Conservation (phyloP, 2,329 filamentous ascomycete genomes). For the Diaporthe sp. region DNA sequence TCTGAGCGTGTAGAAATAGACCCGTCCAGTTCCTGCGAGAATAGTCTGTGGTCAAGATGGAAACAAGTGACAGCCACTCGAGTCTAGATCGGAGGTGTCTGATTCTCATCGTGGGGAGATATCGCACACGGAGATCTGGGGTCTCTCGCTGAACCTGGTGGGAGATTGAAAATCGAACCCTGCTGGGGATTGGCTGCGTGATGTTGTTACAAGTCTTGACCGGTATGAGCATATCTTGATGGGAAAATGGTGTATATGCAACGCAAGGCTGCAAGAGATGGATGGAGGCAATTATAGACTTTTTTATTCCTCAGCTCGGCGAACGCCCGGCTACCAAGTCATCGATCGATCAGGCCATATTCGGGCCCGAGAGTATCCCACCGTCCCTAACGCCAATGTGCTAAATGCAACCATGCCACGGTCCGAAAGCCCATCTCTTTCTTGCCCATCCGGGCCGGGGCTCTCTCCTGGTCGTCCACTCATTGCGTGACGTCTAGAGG, state of each 20-base stretch:
- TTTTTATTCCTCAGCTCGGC: slow-evolving; percentile 36
- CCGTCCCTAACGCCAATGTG: slow-evolving; percentile 35
- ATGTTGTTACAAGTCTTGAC: not conserved
- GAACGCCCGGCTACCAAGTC: slow-evolving; percentile 38
- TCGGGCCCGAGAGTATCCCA: slow-evolving; percentile 32
- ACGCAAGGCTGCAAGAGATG: not conserved
- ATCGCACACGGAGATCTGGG: not conserved
- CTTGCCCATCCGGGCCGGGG: not conserved
- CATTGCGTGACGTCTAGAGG: slow-evolving; percentile 50
- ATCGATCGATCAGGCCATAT: slow-evolving; percentile 33
- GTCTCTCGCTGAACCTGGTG: not conserved
- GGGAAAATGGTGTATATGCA: too few species aligned
- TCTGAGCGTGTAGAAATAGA: not conserved
- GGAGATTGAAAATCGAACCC: too few species aligned
- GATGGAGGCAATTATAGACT: slow-evolving; percentile 33
- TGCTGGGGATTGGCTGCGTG: not conserved
- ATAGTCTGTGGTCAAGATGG: not conserved
- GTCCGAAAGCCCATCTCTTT: slow-evolving; percentile 18
- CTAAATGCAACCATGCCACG: slow-evolving; percentile 38
- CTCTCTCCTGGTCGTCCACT: not conserved
- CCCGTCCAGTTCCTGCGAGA: not conserved
- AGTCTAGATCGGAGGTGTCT: not conserved
- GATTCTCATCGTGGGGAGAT: not conserved
- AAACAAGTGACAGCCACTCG: not conserved
- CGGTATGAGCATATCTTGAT: not conserved